Evolutionary conservation across 2,329 filamentous ascomycete genomes (phyloP).

Genomic region (Massarina eburnea): DNA sequence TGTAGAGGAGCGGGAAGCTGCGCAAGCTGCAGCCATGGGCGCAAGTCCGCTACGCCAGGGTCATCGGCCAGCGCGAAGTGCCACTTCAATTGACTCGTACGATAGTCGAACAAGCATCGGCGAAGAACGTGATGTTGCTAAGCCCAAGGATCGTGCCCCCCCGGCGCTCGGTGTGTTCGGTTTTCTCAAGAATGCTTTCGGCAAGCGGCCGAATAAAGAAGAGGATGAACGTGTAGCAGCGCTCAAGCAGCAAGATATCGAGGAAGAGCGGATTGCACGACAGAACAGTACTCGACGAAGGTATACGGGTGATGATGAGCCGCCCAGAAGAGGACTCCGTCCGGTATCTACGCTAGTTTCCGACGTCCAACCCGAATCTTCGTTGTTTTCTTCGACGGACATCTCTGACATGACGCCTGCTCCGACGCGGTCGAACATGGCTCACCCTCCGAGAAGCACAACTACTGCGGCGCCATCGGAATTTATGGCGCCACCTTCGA

Average conservation of each 20-base stretch:
- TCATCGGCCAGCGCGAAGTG: conserved; percentile 37
- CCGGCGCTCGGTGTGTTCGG: conserved; percentile 44
- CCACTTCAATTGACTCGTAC: conserved; percentile 43
- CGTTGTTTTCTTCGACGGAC: conserved; percentile 47
- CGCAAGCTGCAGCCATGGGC: conserved; percentile 38
- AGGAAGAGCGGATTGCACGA: conserved; percentile 56
- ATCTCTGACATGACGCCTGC: conserved; percentile 49
- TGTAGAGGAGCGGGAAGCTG: conserved; percentile 42
- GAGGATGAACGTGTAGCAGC: conserved; percentile 63
- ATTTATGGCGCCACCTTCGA: conserved; percentile 32
- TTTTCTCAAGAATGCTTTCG: conserved; percentile 47
- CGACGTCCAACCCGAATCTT: conserved; percentile 40
- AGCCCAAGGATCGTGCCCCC: conserved; percentile 38
- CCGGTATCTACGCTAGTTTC: conserved; percentile 46
- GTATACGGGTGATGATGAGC: conserved; percentile 67
- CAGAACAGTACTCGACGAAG: conserved; percentile 58
- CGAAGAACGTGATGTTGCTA: conserved; percentile 26
- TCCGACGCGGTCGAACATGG: conserved; percentile 41
- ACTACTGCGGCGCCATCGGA: conserved; percentile 19
- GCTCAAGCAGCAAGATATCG: conserved; percentile 53
- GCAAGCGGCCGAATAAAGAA: conserved; percentile 57
- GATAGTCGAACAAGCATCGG: conserved; percentile 44
- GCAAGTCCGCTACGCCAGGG: conserved; percentile 51
- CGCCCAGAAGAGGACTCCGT: conserved; percentile 28
- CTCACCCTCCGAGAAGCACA: conserved; percentile 26